A percentile compares a stretch with the other conserved stretches of the same genome.
Evolutionary conservation across 805 yeast genomes (phyloP).

Genomic region (Starmerella vaccinii): DNA sequence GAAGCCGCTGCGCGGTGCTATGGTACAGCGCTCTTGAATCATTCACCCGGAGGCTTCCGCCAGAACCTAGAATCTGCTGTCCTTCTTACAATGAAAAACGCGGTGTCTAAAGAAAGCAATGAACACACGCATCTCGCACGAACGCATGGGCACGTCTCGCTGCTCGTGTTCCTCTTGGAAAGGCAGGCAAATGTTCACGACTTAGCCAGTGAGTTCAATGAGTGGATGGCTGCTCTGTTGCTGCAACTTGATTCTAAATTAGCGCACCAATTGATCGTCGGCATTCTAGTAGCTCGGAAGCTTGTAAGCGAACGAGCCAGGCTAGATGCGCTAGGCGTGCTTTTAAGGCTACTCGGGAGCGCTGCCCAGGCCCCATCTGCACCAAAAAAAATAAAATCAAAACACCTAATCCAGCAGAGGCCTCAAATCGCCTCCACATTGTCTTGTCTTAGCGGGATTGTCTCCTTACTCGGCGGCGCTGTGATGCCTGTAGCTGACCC

Average conservation of each 20-base stretch:
- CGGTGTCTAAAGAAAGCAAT: neutral
- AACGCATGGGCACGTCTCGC: neutral
- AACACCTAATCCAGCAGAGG: neutral
- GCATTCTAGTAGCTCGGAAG: conserved; percentile 10
- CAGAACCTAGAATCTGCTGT: conserved; percentile 3
- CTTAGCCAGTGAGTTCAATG: conserved; percentile 12
- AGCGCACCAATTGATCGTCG: conserved; percentile 15
- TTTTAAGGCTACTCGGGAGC: conserved; percentile 20
- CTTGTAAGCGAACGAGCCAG: conserved; percentile 17
- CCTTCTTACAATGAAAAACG: neutral
- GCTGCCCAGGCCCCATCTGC: conserved; percentile 12
- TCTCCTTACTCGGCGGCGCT: conserved; percentile 17
- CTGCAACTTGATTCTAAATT: conserved; percentile 13
- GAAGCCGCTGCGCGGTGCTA: conserved; percentile 28
- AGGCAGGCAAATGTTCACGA: neutral
- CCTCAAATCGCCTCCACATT: conserved; percentile 11
- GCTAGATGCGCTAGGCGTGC: conserved; percentile 15
- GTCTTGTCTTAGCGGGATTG: conserved; percentile 14
- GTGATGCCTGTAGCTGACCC: conserved; percentile 20
- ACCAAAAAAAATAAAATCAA: neutral
- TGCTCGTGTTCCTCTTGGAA: neutral
- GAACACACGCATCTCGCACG: neutral
- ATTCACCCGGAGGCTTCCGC: conserved; percentile 3
- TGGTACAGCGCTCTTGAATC: conserved; percentile 16
- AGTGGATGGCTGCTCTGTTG: conserved; percentile 15